Evolutionary conservation across 2,329 filamentous ascomycete genomes (phyloP), one percentile per base, ranked within the genome.

Genomic region (Clathrospora elynae): DNA sequence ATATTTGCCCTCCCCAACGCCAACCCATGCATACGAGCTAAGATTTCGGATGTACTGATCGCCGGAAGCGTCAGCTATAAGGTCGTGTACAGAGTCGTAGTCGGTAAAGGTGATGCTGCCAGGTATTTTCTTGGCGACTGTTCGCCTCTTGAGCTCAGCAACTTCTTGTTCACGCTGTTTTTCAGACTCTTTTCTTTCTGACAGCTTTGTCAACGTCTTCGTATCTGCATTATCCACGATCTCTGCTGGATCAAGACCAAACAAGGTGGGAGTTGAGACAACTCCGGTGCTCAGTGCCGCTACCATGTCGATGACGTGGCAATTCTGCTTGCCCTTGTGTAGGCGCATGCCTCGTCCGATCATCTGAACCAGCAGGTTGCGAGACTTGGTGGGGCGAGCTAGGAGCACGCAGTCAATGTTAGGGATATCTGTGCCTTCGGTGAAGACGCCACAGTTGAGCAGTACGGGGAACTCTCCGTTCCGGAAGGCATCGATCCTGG

Each of bases 361-460:
- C 93, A 99, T 99, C 71, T 99, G 93, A 1, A 97, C 84, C 1
- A 99, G 81, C 2, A 99, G 75, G 58, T 96, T 97, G n/a, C 88
- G 84, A 11, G 93, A 97, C 56, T 86, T 85, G 1, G 93, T 99
- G 0, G 93, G 93, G 16, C 93, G 78, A 3, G 87, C 90, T 6
- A 99, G 78, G 6, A 99, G 66, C 16, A 99, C 82, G 64, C 93
- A 97, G 73, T 99, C 93, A 54, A 99, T 88, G 66, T 95, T 96
- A 5, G 95, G 93, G 20, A 99, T 96, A 62, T 99, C 93, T 1
- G 93, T 99, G 2, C 93, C 93, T 73, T 99, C 93, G 0, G 92
- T 97, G 62, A 96, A 97, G 26, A 99, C 88, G 6, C 91, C 91
- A 63, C 93, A 97, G 66, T 99, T 99, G 36, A 99, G 74, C 10